Evolutionary conservation across 768 basidiomycete species (phyloP).

Genomic region (Chlorophyllum brunneum): DNA sequence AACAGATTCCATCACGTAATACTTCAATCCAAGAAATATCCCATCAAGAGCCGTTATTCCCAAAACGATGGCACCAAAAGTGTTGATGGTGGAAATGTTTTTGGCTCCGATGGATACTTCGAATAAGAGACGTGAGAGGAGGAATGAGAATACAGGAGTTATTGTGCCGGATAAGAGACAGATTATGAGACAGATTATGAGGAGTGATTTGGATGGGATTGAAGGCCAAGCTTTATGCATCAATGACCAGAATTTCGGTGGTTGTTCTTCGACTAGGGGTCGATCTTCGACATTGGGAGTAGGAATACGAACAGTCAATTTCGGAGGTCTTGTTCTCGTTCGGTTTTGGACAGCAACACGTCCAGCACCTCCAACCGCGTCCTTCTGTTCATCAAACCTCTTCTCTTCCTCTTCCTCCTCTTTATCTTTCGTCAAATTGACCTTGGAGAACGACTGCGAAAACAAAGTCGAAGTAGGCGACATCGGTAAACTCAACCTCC

Average conservation of each 20-base stretch:
- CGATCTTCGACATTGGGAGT: background rate
- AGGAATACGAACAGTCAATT: conserved; percentile 16
- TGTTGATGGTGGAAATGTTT: conserved; percentile 57
- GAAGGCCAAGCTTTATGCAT: conserved; percentile 60
- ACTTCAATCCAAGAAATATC: conserved; percentile 69
- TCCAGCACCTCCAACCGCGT: conserved; percentile 31
- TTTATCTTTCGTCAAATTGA: conserved; percentile 20
- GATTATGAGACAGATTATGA: conserved; percentile 66
- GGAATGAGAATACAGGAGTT: conserved; percentile 90
- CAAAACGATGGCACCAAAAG: conserved; percentile 70
- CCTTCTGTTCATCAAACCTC: conserved; percentile 45
- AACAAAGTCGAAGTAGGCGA: conserved; percentile 35
- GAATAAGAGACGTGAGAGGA: conserved; percentile 78
- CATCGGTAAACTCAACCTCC: conserved; percentile 51
- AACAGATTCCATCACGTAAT: conserved; percentile 72
- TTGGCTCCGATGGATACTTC: conserved; percentile 71
- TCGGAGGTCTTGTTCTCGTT: conserved; percentile 19
- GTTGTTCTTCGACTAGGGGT: too few relatives aligned
- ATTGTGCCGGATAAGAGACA: conserved; percentile 74
- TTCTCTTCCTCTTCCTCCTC: conserved; percentile 17
- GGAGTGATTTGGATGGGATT: conserved; percentile 67
- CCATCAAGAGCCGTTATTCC: conserved; percentile 76
- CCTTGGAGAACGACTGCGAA: too few relatives aligned
- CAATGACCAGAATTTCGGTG: conserved; percentile 41
- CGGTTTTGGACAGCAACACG: conserved; percentile 30